Percentiles rank a stretch among this genome's conserved stretches.
These are phyloP conservation scores for Marchantia paleacea DNA, from an alignment of 225 moss, liverwort and hornwort species.

Conservation along the genomic window DNA sequence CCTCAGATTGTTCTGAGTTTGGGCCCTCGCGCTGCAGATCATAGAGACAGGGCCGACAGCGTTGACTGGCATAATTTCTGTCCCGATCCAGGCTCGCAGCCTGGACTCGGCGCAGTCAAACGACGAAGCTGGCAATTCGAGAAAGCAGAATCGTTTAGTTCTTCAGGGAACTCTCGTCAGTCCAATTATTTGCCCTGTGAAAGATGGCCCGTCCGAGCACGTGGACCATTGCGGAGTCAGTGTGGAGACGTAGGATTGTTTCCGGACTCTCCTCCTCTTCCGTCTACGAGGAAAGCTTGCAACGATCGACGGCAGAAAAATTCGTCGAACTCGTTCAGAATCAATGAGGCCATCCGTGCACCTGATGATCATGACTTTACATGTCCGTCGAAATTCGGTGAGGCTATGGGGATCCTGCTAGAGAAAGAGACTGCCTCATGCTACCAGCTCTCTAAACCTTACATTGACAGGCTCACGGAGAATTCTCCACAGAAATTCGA, in stretches of 20 bases:
- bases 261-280: not conserved
- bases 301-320: not conserved
- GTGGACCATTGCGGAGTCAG: slow-evolving; percentile 1
- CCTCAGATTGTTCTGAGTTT: not conserved
- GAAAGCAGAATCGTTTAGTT: slow-evolving; percentile 11
- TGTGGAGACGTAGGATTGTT: slow-evolving; percentile 5
- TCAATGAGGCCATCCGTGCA: not conserved
- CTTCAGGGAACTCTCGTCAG: slow-evolving; percentile 42
- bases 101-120: not conserved
- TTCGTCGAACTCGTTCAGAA: not conserved
- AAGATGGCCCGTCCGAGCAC: not conserved
- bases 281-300: not conserved
- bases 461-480: slow-evolving; percentile 42
- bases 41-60: slow-evolving; percentile 7
- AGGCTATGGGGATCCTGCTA: slow-evolving; percentile 53
- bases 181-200: slow-evolving; percentile 30
- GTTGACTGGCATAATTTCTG: slow-evolving; percentile 29
- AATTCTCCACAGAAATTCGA: slow-evolving; percentile 10
- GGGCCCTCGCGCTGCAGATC: not conserved
- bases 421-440: slow-evolving; percentile 44
- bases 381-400: slow-evolving; percentile 37
- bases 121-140: slow-evolving; percentile 15
- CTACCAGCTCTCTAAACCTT: slow-evolving; percentile 46
- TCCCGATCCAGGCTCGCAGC: slow-evolving; percentile 13
- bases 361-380: slow-evolving; percentile 3